Evolutionary conservation across 1,284 basidiomycete species (phyloP).

Genomic region (Cutaneotrichosporon curvatum): DNA sequence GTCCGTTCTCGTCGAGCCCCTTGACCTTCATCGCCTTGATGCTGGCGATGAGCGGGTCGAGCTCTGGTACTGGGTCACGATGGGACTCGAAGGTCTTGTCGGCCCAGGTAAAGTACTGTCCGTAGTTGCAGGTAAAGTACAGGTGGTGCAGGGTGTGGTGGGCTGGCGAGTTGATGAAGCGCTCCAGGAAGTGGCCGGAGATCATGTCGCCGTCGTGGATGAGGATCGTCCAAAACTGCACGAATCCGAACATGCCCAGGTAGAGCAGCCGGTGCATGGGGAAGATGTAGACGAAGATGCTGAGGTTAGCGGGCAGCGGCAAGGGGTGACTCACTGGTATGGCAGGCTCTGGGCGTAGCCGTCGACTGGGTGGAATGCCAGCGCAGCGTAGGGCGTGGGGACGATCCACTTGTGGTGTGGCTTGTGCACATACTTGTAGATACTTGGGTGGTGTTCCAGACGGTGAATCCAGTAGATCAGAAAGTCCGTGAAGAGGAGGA

Average conservation of each 20-base stretch:
- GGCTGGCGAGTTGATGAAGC: conserved; percentile 86
- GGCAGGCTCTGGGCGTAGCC: conserved; percentile 90
- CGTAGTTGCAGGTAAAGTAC: conserved; percentile 95
- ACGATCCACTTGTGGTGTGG: conserved; percentile 99
- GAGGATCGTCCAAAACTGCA: conserved; percentile 88
- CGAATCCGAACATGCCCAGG: conserved; percentile 72
- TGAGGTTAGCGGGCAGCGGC: conserved; percentile 11
- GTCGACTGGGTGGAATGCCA: conserved; percentile 95
- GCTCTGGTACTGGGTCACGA: conserved; percentile 69
- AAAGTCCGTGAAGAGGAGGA: conserved; percentile 86
- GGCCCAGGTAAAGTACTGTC: conserved; percentile 94
- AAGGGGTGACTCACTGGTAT: conserved; percentile 57
- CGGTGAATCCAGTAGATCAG: conserved; percentile 92
- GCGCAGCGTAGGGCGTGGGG: conserved; percentile 91
- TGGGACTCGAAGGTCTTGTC: conserved; percentile 80
- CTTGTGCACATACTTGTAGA: conserved; percentile 91
- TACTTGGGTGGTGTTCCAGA: conserved; percentile 72
- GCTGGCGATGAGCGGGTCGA: conserved; percentile 75
- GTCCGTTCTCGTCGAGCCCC: conserved; percentile 34
- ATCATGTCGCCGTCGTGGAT: conserved; percentile 99
- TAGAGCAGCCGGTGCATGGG: conserved; percentile 80
- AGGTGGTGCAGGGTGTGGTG: conserved; percentile 96
- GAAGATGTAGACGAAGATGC: conserved; percentile 80
- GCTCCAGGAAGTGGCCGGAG: conserved; percentile 82
- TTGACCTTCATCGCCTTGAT: conserved; percentile 45